These are phyloP conservation scores for Vaccinium macrocarpon DNA, from an alignment of 148 eudicot genomes.

Conservation along the genomic window DNA sequence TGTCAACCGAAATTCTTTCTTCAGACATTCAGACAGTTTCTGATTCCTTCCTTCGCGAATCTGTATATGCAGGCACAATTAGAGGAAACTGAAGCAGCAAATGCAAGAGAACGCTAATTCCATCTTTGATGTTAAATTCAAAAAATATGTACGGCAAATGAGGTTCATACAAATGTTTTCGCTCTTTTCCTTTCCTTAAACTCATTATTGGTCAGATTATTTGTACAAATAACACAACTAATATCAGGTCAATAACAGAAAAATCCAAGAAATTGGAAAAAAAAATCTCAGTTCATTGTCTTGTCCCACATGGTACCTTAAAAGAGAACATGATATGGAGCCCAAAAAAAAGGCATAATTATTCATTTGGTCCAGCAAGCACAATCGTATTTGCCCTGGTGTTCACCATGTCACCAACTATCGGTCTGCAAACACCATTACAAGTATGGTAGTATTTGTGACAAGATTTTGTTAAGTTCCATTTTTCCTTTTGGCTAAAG, in stretches of 20 bases:
- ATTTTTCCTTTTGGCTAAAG: too few species aligned
- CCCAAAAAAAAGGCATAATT: not conserved
- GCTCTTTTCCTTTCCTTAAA: not conserved
- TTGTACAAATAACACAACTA: not conserved
- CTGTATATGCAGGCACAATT: constrained; percentile 29
- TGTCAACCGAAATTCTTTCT: constrained; percentile 85
- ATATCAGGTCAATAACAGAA: not conserved
- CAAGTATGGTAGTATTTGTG: too few species aligned
- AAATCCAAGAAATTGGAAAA: not conserved
- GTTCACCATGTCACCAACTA: not conserved
- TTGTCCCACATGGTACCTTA: not conserved
- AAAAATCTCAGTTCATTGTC: not conserved
- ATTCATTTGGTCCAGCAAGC: not conserved
- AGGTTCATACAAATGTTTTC: not conserved
- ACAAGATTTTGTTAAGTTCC: too few species aligned
- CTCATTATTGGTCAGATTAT: not conserved
- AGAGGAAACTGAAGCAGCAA: constrained; percentile 1
- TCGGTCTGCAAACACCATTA: not conserved
- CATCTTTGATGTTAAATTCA: not conserved
- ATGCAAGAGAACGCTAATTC: not conserved
- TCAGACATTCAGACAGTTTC: constrained; percentile 72
- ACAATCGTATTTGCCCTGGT: not conserved
- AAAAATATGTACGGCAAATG: not conserved
- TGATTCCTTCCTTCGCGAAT: constrained; percentile 79
- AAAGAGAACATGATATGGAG: not conserved